Evolutionary conservation across 257 asterid genomes (phyloP).

Genomic region (Fraxinus anomala): DNA sequence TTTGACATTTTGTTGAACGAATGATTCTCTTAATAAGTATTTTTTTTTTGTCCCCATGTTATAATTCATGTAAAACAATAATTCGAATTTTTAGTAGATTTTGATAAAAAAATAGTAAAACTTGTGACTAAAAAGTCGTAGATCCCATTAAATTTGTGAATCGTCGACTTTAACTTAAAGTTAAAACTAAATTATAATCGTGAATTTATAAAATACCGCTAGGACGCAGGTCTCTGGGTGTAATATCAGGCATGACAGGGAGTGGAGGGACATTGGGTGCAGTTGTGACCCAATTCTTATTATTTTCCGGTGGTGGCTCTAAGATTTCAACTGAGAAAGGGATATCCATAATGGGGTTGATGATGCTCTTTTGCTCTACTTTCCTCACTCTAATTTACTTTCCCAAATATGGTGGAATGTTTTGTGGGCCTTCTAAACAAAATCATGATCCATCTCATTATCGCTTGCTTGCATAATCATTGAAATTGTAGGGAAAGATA

Average conservation of each 20-base stretch:
- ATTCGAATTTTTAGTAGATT: no score
- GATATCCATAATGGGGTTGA: constrained; percentile 54
- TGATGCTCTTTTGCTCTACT: constrained; percentile 46
- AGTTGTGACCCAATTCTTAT: constrained; percentile 47
- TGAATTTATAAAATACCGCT: no score
- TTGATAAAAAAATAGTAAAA: no score
- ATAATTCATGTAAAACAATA: no score
- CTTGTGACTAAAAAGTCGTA: no score
- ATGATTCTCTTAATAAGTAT: no score
- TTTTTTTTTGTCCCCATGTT: no score
- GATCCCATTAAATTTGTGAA: no score
- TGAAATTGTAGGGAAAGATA: no score
- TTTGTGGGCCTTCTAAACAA: constrained; percentile 38
- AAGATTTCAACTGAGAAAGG: constrained; percentile 44
- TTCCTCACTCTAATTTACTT: constrained; percentile 49
- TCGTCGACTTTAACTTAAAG: no score
- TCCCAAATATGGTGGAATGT: constrained; percentile 59
- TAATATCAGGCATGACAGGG: constrained; percentile 63
- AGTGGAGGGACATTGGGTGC: constrained; percentile 66
- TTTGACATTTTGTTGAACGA: no score
- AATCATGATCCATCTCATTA: constrained; percentile 9
- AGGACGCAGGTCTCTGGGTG: constrained; percentile 59
- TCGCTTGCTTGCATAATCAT: constrained; percentile 18
- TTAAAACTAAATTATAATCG: no score
- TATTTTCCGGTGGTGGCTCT: constrained; percentile 44